These are phyloP conservation scores for Leucaena leucocephala DNA, from an alignment of 306 rosid species.

Conservation along the genomic window DNA sequence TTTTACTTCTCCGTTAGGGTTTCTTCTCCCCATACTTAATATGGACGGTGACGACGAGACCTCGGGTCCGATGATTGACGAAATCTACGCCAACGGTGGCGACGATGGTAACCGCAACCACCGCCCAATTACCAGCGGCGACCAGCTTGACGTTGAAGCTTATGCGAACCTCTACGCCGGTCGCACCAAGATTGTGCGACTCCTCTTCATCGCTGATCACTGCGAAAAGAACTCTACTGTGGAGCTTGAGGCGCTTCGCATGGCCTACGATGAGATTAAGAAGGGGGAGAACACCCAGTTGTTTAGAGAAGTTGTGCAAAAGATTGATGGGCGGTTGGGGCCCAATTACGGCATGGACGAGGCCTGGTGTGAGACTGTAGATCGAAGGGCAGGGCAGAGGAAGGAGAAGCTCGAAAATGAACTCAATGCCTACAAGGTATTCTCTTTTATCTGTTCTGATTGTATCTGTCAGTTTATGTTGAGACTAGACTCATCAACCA, in stretches of 20 bases:
- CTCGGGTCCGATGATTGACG: slow-evolving; percentile 75
- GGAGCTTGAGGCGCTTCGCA: slow-evolving; percentile 90
- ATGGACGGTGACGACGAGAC: slow-evolving; percentile 89
- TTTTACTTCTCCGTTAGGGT: neutral
- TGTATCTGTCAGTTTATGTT: neutral
- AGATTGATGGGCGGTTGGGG: slow-evolving; percentile 76
- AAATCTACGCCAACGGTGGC: slow-evolving; percentile 77
- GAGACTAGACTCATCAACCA: neutral
- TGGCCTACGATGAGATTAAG: slow-evolving; percentile 97
- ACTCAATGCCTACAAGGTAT: slow-evolving; percentile 91
- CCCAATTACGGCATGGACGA: slow-evolving; percentile 58
- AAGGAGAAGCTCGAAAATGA: slow-evolving; percentile 96
- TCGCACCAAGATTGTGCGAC: slow-evolving; percentile 82
- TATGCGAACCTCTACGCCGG: slow-evolving; percentile 84
- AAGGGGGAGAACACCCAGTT: slow-evolving; percentile 92
- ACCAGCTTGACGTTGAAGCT: slow-evolving; percentile 93
- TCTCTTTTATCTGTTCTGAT: neutral
- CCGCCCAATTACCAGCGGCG: slow-evolving; percentile 81
- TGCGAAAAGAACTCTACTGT: slow-evolving; percentile 58
- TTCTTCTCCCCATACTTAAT: neutral
- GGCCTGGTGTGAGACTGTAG: slow-evolving; percentile 76
- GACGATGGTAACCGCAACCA: slow-evolving; percentile 57
- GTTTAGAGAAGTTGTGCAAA: slow-evolving; percentile 77
- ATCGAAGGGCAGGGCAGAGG: slow-evolving; percentile 85
- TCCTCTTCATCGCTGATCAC: slow-evolving; percentile 75